phyloP scores from a whole-genome alignment of 169 alveolate species.

The Hepatocystis sp. region DNA sequence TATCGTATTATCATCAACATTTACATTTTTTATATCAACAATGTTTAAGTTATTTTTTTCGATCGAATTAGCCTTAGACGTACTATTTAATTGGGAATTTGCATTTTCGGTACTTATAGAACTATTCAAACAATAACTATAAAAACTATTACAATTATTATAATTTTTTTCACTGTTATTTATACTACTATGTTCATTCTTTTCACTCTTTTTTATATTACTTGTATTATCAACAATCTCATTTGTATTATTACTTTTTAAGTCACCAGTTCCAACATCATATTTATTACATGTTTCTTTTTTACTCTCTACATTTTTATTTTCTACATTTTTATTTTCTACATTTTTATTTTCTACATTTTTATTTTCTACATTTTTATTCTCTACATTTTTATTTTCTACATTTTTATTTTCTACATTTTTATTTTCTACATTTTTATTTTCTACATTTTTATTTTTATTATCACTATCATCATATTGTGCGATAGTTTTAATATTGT shows the following conservation, averaged over 20 bases:
- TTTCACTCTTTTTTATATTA: too few species aligned
- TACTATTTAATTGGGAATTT: too few species aligned
- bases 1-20: conserved; percentile 14
- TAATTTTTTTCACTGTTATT: too few species aligned
- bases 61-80: not conserved
- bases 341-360: not conserved
- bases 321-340: not conserved
- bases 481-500: conserved; percentile 48
- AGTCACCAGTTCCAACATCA: too few species aligned
- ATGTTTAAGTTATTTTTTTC: conserved; percentile 2
- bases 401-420: conserved; percentile 12
- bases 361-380: not conserved
- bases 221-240: too few species aligned
- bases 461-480: conserved; percentile 30
- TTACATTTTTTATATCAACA: conserved; percentile 16
- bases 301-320: not conserved
- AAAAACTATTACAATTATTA: too few species aligned
- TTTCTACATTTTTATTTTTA: conserved; percentile 27
- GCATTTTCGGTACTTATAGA: not conserved
- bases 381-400: not conserved
- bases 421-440: not conserved
- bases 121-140: not conserved
- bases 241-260: too few species aligned
- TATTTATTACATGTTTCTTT: too few species aligned
- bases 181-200: too few species aligned